These are phyloP conservation scores for Sugiyamaella boreocaroliniensis DNA, from an alignment of 805 yeast species.

Conservation along the genomic window DNA sequence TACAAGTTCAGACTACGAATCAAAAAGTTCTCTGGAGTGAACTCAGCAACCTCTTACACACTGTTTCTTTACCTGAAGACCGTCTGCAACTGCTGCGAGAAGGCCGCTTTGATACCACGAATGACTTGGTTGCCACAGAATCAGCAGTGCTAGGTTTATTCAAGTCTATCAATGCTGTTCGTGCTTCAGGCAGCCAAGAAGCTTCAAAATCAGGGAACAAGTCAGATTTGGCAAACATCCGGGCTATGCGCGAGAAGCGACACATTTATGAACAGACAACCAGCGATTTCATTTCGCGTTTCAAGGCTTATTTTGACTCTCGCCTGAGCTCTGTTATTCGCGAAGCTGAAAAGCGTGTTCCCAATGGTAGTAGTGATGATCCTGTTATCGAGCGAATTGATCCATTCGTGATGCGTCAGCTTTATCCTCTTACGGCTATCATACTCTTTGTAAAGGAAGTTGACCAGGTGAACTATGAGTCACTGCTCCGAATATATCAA, in stretches of 20 bases:
- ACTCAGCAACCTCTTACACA: conserved; percentile 57
- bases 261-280: conserved; percentile 53
- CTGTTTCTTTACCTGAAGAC: conserved; percentile 58
- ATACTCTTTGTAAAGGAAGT: conserved; percentile 54
- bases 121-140: conserved; percentile 46
- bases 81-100: conserved; percentile 44
- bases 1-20: conserved; percentile 78
- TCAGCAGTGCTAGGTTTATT: conserved; percentile 47
- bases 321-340: conserved; percentile 35
- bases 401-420: conserved; percentile 15
- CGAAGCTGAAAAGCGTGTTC: conserved; percentile 9
- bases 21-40: conserved; percentile 69
- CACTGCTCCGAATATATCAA: conserved; percentile 40
- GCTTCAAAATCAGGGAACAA: conserved; percentile 9
- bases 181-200: conserved; percentile 36
- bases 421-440: conserved; percentile 41
- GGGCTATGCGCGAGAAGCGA: conserved; percentile 63
- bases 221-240: conserved; percentile 40
- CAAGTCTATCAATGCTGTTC: conserved; percentile 58
- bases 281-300: conserved; percentile 42
- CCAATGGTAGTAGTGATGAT: conserved; percentile 2
- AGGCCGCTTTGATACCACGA: conserved; percentile 44
- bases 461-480: conserved; percentile 41
- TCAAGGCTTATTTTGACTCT: conserved; percentile 38
- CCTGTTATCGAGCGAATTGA: conserved; percentile 21